phyloP scores from a whole-genome alignment of 1,284 basidiomycete species.

The Pterulicium gracile region DNA sequence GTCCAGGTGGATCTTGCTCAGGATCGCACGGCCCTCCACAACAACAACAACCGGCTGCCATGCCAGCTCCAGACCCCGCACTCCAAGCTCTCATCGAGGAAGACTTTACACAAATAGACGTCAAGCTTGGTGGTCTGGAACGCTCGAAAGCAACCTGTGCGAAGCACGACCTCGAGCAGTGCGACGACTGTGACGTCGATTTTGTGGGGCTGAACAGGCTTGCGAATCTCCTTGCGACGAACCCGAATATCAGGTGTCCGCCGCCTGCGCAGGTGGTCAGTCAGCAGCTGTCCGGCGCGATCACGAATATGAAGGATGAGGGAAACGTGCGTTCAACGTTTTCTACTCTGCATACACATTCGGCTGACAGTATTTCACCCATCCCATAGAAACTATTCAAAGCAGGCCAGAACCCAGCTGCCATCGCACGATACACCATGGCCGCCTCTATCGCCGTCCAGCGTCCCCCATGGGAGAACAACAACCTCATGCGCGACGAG shows the following conservation, averaged over 20 bases:
- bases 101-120: conserved; percentile 49
- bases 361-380: conserved; percentile 4
- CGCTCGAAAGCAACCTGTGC: conserved; percentile 44
- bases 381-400: conserved; percentile 65
- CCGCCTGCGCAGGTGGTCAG: conserved; percentile 73
- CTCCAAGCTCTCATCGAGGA: conserved; percentile 68
- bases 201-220: conserved; percentile 64
- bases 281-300: conserved; percentile 61
- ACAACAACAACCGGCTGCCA: conserved; percentile 28
- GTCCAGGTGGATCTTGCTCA: conserved; percentile 18
- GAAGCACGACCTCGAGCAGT: conserved; percentile 58
- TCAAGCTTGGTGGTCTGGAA: conserved; percentile 44
- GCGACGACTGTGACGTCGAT: conserved; percentile 60
- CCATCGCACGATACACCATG: conserved; percentile 77
- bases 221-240: conserved; percentile 55
- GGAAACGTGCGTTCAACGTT: conserved; percentile 59
- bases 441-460: conserved; percentile 77
- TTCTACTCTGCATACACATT: conserved; percentile 4
- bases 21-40: conserved; percentile 22
- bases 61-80: conserved; percentile 50
- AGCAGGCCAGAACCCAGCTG: conserved; percentile 56
- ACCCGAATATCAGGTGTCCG: conserved; percentile 69
- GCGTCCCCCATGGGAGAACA: conserved; percentile 85
- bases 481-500: conserved; percentile 79
- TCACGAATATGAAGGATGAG: conserved; percentile 78